Base-by-base conservation (phyloP, 2,329 filamentous ascomycete genomes). In the Aaosphaeria pasadenensis region DNA sequence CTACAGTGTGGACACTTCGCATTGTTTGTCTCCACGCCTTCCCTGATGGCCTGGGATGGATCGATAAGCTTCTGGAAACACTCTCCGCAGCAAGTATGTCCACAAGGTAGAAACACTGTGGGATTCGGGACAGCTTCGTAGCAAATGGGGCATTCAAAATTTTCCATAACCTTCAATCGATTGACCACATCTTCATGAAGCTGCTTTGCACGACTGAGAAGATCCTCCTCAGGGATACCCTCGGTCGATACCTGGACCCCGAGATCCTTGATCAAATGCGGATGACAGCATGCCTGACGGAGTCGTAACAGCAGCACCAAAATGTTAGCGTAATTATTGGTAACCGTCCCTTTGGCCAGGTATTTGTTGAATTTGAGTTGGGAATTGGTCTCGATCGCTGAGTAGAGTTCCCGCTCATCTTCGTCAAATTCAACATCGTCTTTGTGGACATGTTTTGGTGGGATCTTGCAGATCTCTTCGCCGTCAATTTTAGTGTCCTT, bases 401-500 rank as follows among this genome's bases (percentile, higher is more conserved):
- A 69, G 66, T 94, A 94, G 51, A 88, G 81, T 3, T 72, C 70
- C 35, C 73, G 65, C 63, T 92, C 86, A 38, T 87, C 85, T 1
- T 83, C 74, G 43, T 76, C 80, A 63, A 92, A 89, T 7, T 81
- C 74, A 1, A 86, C 84, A 56, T 87, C 77, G 2, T 82, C 75
- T 28, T 81, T 71, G 45, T 82, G 76, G 9, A 83, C 83, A 2
- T 77, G 78, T 62, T 89, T 87, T 6, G 80, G 76, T 0, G 87
- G 87, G 6, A 92, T 75, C 11, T 75, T 73, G 41, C 91, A 74
- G 47, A 92, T 89, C 0, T 88, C 88, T 57, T 88, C 80, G 6
- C 90, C 91, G 63, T 96, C 86, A 46, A 95, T 85, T 53, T 81
- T 73, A 0, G 89, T 90, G 32, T 82, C 78, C 71, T 96, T 96